Base-by-base conservation (phyloP, 2,329 filamentous ascomycete species). In the Coniochaeta prunicola region DNA sequence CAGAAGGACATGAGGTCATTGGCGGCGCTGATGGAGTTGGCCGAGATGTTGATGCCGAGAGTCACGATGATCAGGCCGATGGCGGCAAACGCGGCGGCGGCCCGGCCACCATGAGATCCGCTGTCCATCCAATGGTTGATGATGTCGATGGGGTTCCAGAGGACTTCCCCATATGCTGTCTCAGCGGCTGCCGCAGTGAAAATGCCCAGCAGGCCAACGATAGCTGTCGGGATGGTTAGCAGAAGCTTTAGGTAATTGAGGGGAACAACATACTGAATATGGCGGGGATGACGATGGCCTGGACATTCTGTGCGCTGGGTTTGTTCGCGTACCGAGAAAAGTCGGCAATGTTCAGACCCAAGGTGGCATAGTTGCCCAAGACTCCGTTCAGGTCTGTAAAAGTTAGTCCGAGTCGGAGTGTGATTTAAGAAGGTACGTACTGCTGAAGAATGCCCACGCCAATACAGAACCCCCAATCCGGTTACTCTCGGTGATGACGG, bases 21-120 rank as follows among this genome's bases (percentile, higher is more conserved):
- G 34, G 55, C 55, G n/a, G 55, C 55, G 28, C 55, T 57, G 28
- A 57, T 57, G n/a, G 55, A 57, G 34, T 57, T 57, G 55, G 55
- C 55, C n/a, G 55, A 57, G 28, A 57, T 57, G 34, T 57, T 57
- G 55, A 57, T 57, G 36, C 55, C 55, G 24, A 57, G 55, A 26
- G 55, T 57, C 10, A 57, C 55, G 34, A 57, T 57, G 36, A 57
- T 57, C 17, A 57, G 34, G 17, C 55, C 55, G 9, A 57, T 57
- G 17, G 55, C 55, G 55, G 30, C 55, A 45, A 57, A 57, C 4
- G 55, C 55, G 21, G 55, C 55, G 33, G 55, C 55, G 17, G 55
- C 55, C 33, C 55, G 55, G 33, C 55, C 55, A 2, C 55, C 55
- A n/a, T 26, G 21, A 17, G 33, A 40, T 13, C 55, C 55, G 19